These are phyloP conservation scores for Mycena vulgaris DNA, from an alignment of 768 basidiomycete genomes.

Conservation along the genomic window DNA sequence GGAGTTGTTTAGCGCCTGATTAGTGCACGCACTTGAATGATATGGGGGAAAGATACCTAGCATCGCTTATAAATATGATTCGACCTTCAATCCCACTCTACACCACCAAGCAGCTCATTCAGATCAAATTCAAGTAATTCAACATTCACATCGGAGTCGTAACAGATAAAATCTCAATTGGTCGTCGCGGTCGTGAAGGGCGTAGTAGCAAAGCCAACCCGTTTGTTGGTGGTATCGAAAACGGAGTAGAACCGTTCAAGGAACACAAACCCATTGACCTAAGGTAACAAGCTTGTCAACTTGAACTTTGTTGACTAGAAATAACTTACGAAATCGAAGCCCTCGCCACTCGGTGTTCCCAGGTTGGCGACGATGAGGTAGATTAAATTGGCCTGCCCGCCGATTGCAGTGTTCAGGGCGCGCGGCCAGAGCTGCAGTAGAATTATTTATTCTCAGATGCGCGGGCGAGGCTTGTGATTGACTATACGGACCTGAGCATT, in stretches of 20 bases:
- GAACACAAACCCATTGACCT: constrained; percentile 35
- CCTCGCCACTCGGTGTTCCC: constrained; percentile 52
- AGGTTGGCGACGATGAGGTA: constrained; percentile 49
- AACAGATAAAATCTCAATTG: constrained; percentile 11
- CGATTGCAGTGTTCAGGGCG: constrained; percentile 44
- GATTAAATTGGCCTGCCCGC: constrained; percentile 41
- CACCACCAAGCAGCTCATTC: neutral
- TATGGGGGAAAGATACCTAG: no score
- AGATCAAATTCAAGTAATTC: neutral
- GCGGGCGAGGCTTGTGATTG: neutral
- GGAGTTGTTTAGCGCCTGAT: no score
- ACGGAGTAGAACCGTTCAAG: constrained; percentile 61
- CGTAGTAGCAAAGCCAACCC: constrained; percentile 59
- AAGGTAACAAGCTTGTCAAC: no score
- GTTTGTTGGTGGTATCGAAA: constrained; percentile 56
- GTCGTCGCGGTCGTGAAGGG: constrained; percentile 45
- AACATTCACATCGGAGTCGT: neutral
- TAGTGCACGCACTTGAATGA: no score
- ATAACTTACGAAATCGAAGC: constrained; percentile 57
- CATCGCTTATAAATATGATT: no score
- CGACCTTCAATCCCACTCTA: no score
- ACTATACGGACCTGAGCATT: constrained; percentile 42
- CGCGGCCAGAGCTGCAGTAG: constrained; percentile 46
- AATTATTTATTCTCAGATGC: neutral
- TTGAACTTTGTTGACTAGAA: no score